Evolutionary conservation across 352 stramenopile species (phyloP).

Genomic region (Phytopythium montanum): DNA sequence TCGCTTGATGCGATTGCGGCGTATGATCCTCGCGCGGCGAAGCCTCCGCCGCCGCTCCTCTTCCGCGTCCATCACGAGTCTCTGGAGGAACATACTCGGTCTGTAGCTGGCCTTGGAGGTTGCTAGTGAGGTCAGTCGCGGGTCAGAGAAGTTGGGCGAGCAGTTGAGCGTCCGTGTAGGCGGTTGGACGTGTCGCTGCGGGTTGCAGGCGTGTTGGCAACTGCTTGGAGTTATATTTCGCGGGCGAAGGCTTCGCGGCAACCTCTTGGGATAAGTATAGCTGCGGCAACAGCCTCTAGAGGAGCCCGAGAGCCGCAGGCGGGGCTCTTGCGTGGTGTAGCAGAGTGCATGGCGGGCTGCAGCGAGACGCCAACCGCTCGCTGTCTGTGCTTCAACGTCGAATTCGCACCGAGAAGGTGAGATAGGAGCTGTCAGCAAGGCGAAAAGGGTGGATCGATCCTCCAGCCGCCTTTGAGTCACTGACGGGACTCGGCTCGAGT

Average conservation of each 20-base stretch:
- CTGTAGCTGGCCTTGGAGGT: not conserved
- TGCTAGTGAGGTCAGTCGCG: not conserved
- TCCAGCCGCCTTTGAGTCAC: not conserved
- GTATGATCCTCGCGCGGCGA: constrained; percentile 49
- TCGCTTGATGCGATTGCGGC: constrained; percentile 55
- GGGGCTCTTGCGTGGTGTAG: not conserved
- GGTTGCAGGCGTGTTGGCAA: not conserved
- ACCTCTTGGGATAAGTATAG: constrained; percentile 9
- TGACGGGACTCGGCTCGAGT: not conserved
- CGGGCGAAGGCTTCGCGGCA: not conserved
- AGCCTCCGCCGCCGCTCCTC: constrained; percentile 38
- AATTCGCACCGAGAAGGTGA: not conserved
- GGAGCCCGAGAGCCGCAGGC: not conserved
- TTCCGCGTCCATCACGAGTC: constrained; percentile 43
- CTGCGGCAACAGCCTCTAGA: not conserved
- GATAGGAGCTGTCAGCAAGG: not conserved
- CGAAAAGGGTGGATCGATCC: no score
- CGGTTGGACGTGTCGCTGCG: not conserved
- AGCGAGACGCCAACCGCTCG: not conserved
- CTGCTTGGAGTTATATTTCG: constrained; percentile 4
- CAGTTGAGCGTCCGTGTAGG: not conserved
- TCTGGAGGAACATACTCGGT: constrained; percentile 41
- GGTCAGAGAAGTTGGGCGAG: not conserved
- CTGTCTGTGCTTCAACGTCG: not conserved
- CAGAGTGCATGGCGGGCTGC: not conserved